Conservation (phyloP, 208 protist species). For the Leishmania tarentolae region DNA sequence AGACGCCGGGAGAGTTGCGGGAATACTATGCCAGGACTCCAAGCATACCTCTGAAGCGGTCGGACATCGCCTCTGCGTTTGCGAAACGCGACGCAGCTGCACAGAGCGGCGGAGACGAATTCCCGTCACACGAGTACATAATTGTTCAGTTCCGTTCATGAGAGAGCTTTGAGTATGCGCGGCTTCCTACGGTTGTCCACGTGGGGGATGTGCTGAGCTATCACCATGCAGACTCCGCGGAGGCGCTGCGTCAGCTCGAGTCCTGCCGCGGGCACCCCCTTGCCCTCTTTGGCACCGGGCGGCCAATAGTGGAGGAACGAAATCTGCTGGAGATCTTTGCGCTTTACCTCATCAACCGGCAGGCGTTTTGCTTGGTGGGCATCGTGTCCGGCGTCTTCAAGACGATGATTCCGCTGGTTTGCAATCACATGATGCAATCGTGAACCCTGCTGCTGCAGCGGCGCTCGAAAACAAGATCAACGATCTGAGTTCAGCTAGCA, state of each 20-base stretch:
- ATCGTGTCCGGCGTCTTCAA: constrained; percentile 74
- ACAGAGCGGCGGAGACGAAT: neutral
- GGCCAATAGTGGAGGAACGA: constrained; percentile 71
- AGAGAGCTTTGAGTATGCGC: constrained; percentile 81
- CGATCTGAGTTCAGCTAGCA: neutral
- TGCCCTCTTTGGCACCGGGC: constrained; percentile 40
- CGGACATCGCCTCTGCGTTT: constrained; percentile 74
- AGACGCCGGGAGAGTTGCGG: constrained; percentile 49
- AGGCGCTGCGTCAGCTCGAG: constrained; percentile 48
- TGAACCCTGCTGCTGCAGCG: constrained; percentile 22
- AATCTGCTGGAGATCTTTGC: constrained; percentile 87
- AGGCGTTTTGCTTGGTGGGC: constrained; percentile 77
- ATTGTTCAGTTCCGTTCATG: constrained; percentile 87
- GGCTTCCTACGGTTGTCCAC: constrained; percentile 79
- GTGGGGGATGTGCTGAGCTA: constrained; percentile 61
- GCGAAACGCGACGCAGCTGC: constrained; percentile 7
- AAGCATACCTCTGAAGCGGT: constrained; percentile 72
- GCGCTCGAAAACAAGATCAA: neutral
- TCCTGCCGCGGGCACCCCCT: constrained; percentile 63
- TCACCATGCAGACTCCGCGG: constrained; percentile 33
- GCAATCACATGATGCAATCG: constrained; percentile 28
- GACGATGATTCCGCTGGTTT: constrained; percentile 69
- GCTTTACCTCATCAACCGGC: constrained; percentile 70
- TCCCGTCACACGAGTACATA: constrained; percentile 64
- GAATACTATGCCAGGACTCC: constrained; percentile 65